Base-by-base conservation (phyloP, 441 rosid species). In the Erysimum pusillum region DNA sequence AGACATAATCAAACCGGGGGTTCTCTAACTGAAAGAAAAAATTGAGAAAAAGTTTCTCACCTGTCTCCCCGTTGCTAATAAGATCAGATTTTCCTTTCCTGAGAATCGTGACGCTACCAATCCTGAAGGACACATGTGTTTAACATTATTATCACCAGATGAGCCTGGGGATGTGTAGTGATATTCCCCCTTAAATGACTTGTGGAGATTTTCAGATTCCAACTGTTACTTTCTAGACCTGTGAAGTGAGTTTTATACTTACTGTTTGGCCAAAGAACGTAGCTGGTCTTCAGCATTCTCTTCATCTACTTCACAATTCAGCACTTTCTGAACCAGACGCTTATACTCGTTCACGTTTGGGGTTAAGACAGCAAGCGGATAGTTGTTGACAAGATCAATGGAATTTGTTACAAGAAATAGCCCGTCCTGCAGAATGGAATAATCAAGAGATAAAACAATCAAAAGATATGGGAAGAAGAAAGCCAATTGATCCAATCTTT, bases 271-370 rank as follows among this genome's bases (percentile, higher is more conserved):
- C 76, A 96, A 91, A 77, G 87, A 83, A 35, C 83, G 81, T 66
- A 95, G 79, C 69, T 90, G 89, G 53, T 81, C 83, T 42, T 76
- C 82, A 82, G 94, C 83, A 69, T 89, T 88, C 63, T 80, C 73
- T 73, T 90, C 94, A 44, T 79, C 76, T 32, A 91, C 91, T 73
- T 96, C 96, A 77, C 89, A 85, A 57, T 83, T 79, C 32, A 93
- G 84, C 12, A 90, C 90, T 83, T 86, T 93, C 75, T 86, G 87
- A 60, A 96, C 88, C 74, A 96, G 83, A 48, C 92, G 95, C 85
- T 96, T 96, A 83, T 90, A 93, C 85, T 96, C 98, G 49, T 90
- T 88, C 62, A 96, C 92, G 67, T 96, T 96, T 54, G 97, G 98
- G 67, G 98, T 95, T 66, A 95, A 75, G 60, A 90, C 90, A 80